A percentile compares a stretch with the other conserved stretches of the same genome.
These are phyloP conservation scores for Theobroma grandiflorum DNA, from an alignment of 441 rosid genomes.

Conservation along the genomic window DNA sequence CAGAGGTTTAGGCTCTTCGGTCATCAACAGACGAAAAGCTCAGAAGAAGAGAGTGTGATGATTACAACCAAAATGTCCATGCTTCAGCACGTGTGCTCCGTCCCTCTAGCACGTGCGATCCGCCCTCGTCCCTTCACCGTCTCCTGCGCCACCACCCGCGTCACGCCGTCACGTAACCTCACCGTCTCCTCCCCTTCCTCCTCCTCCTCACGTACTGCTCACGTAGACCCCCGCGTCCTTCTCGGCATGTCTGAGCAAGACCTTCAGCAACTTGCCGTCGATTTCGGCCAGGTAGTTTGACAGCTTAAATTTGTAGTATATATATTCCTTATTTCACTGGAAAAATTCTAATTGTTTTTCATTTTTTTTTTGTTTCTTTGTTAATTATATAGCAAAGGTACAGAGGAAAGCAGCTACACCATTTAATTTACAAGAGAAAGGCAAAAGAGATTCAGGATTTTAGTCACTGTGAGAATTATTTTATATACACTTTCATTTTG, in stretches of 20 bases:
- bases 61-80: conserved; percentile 56
- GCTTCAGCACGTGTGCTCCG: conserved; percentile 56
- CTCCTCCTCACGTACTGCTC: conserved; percentile 41
- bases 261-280: conserved; percentile 80
- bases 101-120: conserved; percentile 60
- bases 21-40: conserved; percentile 13
- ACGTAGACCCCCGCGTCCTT: conserved; percentile 64
- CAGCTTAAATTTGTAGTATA: background rate
- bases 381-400: conserved; percentile 67
- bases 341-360: background rate
- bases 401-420: conserved; percentile 93
- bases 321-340: background rate
- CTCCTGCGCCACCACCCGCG: conserved; percentile 40
- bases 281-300: conserved; percentile 72
- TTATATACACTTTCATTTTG: background rate
- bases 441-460: conserved; percentile 79
- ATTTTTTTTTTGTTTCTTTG: background rate
- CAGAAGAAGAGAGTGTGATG: conserved; percentile 30
- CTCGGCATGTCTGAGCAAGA: conserved; percentile 91
- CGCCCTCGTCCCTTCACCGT: conserved; percentile 47
- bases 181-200: conserved; percentile 29
- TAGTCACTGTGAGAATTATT: conserved; percentile 66
- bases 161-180: conserved; percentile 35
- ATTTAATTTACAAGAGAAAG: conserved; percentile 83
- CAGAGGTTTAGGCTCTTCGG: conserved; percentile 29